phyloP scores from a whole-genome alignment of 1,139 yeast genomes.

The Debaryomyces subglobosus region DNA sequence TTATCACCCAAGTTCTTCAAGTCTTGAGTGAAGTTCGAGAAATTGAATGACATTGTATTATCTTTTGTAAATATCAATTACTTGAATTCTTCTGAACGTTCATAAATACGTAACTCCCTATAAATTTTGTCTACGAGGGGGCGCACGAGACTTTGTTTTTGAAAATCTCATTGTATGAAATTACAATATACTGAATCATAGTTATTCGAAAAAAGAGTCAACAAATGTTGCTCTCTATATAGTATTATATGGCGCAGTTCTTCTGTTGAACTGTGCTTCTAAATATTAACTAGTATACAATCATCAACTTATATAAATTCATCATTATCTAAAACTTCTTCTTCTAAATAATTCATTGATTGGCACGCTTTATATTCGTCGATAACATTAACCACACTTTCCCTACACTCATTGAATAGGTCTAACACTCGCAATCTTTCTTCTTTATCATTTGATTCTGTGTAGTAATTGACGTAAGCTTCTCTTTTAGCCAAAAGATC shows the following conservation, averaged over 20 bases:
- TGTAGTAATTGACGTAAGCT: constrained; percentile 84
- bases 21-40: constrained; percentile 45
- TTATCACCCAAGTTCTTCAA: constrained; percentile 43
- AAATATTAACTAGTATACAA: constrained; percentile 3
- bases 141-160: constrained; percentile 6
- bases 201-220: neutral
- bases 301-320: constrained; percentile 11
- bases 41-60: constrained; percentile 46
- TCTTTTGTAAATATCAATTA: neutral
- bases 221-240: neutral
- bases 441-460: constrained; percentile 51
- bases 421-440: constrained; percentile 56
- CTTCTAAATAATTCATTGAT: constrained; percentile 55
- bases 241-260: neutral
- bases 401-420: constrained; percentile 80
- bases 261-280: neutral
- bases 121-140: neutral
- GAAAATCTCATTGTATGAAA: too few relatives aligned
- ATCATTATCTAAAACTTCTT: constrained; percentile 24
- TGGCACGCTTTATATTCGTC: constrained; percentile 73
- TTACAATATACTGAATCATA: too few relatives aligned
- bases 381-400: constrained; percentile 66
- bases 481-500: constrained; percentile 77
- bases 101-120: neutral
- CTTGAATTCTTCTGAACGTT: neutral